A percentile compares a stretch with the other conserved stretches of the same genome.
phyloP scores from a whole-genome alignment of 2,329 filamentous ascomycete genomes.

The Beauveria brongniartii region DNA sequence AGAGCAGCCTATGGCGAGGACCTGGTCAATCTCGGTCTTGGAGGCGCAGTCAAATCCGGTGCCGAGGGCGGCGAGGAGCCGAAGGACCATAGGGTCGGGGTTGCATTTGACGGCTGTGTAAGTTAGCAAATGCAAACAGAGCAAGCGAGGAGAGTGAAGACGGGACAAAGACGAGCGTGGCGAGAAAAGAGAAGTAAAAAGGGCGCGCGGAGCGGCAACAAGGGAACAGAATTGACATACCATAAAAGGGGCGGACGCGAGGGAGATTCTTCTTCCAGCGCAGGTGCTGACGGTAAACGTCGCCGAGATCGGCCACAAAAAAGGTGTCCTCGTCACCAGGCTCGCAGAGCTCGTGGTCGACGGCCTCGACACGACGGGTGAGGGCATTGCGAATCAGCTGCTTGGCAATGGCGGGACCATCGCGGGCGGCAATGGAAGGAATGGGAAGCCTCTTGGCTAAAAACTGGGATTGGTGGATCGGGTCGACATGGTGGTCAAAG shows the following conservation, averaged over 20 bases:
- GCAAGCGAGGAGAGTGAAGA: neutral
- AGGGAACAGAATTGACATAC: slow-evolving; percentile 38
- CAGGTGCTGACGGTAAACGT: slow-evolving; percentile 97
- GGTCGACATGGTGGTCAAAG: slow-evolving; percentile 44
- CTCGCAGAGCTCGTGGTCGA: slow-evolving; percentile 82
- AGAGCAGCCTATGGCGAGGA: slow-evolving; percentile 73
- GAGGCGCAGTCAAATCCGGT: slow-evolving; percentile 98
- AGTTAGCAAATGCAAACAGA: slow-evolving; percentile 3
- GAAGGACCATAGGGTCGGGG: slow-evolving; percentile 81
- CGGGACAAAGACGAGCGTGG: too few species aligned
- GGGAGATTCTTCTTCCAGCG: slow-evolving; percentile 94
- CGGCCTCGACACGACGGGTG: slow-evolving; percentile 71
- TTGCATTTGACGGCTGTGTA: slow-evolving; percentile 91
- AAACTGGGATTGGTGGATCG: slow-evolving; percentile 40
- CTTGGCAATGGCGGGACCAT: slow-evolving; percentile 50
- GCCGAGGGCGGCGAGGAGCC: slow-evolving; percentile 78
- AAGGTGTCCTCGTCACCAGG: slow-evolving; percentile 95
- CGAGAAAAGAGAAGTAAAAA: neutral
- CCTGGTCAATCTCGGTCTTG: slow-evolving; percentile 92
- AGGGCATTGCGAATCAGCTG: slow-evolving; percentile 80
- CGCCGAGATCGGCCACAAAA: slow-evolving; percentile 95
- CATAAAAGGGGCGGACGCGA: slow-evolving; percentile 93
- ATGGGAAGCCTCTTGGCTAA: slow-evolving; percentile 37
- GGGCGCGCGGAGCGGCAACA: neutral
- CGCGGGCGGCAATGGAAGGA: slow-evolving; percentile 30